phyloP scores from a whole-genome alignment of 169 alveolate species.

The Miamiensis avidus region DNA sequence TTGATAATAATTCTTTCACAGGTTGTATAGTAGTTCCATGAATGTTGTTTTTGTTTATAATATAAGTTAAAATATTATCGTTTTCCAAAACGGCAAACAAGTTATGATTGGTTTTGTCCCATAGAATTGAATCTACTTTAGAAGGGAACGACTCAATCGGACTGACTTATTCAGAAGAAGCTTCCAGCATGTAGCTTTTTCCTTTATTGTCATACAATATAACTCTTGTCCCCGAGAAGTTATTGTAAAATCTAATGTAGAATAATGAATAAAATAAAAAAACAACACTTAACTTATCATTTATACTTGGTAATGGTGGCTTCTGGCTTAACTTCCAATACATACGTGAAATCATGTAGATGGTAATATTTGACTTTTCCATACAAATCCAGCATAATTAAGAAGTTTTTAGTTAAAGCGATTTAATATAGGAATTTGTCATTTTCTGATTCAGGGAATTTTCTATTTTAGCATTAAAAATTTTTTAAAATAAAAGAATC shows the following conservation, averaged over 20 bases:
- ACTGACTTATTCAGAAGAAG: slow-evolving; percentile 17
- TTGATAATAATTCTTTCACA: slow-evolving; percentile 59
- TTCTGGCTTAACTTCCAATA: slow-evolving; percentile 75
- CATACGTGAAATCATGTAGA: slow-evolving; percentile 62
- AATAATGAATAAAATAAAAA: background rate
- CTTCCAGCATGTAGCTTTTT: slow-evolving; percentile 57
- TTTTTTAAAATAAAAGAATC: background rate
- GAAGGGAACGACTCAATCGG: slow-evolving; percentile 64
- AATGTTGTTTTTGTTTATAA: slow-evolving; percentile 63
- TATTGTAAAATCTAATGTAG: slow-evolving; percentile 72
- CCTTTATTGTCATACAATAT: slow-evolving; percentile 84
- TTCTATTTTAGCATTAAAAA: slow-evolving; percentile 38
- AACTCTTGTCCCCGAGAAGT: slow-evolving; percentile 77
- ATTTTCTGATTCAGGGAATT: slow-evolving; percentile 73
- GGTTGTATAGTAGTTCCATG: slow-evolving; percentile 72
- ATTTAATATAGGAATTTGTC: slow-evolving; percentile 69
- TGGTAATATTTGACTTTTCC: slow-evolving; percentile 74
- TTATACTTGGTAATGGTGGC: slow-evolving; percentile 6
- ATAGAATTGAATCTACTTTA: slow-evolving; percentile 65
- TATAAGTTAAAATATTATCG: slow-evolving; percentile 61
- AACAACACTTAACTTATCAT: background rate
- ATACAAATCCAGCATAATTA: slow-evolving; percentile 66
- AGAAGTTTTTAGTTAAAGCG: slow-evolving; percentile 71
- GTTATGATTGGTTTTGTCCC: slow-evolving; percentile 83
- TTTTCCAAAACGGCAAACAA: slow-evolving; percentile 70